Conservation (phyloP, 1,139 yeast genomes). For the Lodderomyces beijingensis region DNA sequence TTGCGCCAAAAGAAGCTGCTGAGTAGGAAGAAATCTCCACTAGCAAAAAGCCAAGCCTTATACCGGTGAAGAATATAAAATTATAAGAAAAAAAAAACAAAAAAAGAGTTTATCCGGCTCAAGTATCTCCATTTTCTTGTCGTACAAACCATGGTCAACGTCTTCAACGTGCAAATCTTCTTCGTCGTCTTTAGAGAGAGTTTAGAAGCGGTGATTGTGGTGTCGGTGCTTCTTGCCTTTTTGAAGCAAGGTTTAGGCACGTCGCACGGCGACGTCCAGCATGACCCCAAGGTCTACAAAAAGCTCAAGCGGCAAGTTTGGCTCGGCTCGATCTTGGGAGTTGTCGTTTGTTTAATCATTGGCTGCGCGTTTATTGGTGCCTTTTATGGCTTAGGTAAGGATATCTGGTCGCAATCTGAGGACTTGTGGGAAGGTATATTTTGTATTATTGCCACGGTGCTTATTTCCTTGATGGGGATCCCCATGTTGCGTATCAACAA, state of each 20-base stretch:
- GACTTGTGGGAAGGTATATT: slow-evolving; percentile 93
- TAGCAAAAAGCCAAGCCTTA: no score
- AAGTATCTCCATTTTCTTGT: no score
- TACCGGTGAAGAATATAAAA: no score
- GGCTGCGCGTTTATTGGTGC: slow-evolving; percentile 87
- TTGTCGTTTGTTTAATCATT: slow-evolving; percentile 66
- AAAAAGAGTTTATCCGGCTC: no score
- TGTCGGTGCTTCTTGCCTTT: slow-evolving; percentile 85
- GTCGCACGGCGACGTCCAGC: slow-evolving; percentile 42
- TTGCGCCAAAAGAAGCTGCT: no score
- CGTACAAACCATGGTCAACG: slow-evolving; percentile 27
- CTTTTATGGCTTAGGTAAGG: slow-evolving; percentile 72
- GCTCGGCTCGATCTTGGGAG: slow-evolving; percentile 70
- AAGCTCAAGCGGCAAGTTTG: slow-evolving; percentile 70
- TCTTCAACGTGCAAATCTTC: slow-evolving; percentile 59
- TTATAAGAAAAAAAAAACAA: no score
- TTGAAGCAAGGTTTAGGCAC: slow-evolving; percentile 78
- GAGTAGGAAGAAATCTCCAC: no score
- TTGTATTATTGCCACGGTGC: slow-evolving; percentile 74
- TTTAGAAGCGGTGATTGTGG: slow-evolving; percentile 83
- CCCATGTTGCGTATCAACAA: slow-evolving; percentile 89
- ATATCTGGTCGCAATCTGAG: slow-evolving; percentile 82
- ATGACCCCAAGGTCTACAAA: slow-evolving; percentile 52
- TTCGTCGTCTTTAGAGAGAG: slow-evolving; percentile 89
- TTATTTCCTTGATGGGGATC: slow-evolving; percentile 86